Conservation (phyloP, 1,284 basidiomycete genomes). For the Rhodotorula mucilaginosa region DNA sequence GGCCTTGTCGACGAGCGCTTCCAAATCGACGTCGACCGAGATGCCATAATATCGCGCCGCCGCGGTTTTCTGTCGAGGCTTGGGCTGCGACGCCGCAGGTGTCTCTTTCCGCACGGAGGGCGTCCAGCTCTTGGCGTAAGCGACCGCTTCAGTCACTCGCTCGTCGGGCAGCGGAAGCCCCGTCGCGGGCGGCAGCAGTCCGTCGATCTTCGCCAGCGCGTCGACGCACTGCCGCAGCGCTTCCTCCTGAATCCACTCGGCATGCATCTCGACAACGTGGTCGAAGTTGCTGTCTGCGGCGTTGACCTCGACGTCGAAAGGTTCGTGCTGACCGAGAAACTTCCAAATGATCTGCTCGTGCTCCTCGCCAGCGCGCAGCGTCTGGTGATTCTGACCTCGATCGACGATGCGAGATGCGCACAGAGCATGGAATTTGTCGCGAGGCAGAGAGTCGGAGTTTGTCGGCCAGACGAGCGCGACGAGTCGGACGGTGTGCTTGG, state of each 20-base stretch:
- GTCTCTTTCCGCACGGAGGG: conserved; percentile 41
- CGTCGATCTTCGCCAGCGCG: conserved; percentile 53
- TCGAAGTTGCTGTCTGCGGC: conserved; percentile 59
- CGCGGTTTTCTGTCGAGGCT: conserved; percentile 41
- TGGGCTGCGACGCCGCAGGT: conserved; percentile 44
- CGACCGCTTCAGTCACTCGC: conserved; percentile 62
- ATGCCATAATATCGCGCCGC: conserved; percentile 69
- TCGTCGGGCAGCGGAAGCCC: conserved; percentile 50
- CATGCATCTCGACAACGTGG: conserved; percentile 63
- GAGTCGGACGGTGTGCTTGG: conserved; percentile 60
- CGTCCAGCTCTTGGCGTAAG: conserved; percentile 57
- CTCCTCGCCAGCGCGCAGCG: conserved; percentile 58
- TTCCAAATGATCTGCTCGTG: conserved; percentile 80
- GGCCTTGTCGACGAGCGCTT: conserved; percentile 53
- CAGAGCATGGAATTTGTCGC: conserved; percentile 63
- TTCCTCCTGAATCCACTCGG: conserved; percentile 59
- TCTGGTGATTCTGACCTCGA: conserved; percentile 82
- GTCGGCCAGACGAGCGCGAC: conserved; percentile 76
- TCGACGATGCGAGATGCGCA: conserved; percentile 69
- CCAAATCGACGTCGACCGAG: conserved; percentile 67
- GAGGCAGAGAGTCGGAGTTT: conserved; percentile 56
- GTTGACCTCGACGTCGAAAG: conserved; percentile 55
- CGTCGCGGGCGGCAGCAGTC: conserved; percentile 53
- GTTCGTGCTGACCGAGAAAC: conserved; percentile 68
- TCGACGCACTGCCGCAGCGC: conserved; percentile 63